phyloP scores from a whole-genome alignment of 1,284 basidiomycete genomes.

The Ustanciosporium gigantosporum region DNA sequence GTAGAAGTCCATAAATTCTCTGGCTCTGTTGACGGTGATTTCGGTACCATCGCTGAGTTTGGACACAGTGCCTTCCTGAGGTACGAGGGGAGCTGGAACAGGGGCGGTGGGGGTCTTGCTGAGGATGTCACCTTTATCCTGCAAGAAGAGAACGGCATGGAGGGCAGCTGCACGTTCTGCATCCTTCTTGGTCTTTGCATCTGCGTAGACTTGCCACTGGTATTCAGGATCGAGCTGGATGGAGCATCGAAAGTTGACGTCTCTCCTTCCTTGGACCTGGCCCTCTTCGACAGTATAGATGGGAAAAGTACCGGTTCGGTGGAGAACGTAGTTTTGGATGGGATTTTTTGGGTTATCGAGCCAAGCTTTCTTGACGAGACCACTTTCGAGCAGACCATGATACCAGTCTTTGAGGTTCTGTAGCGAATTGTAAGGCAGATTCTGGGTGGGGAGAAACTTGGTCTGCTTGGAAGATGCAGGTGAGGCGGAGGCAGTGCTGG shows the following conservation, averaged over 20 bases:
- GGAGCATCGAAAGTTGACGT: conserved; percentile 40
- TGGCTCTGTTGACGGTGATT: conserved; percentile 76
- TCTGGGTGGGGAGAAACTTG: conserved; percentile 37
- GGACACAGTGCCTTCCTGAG: conserved; percentile 14
- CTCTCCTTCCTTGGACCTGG: conserved; percentile 35
- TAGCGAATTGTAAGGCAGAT: conserved; percentile 23
- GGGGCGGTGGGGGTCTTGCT: conserved; percentile 36
- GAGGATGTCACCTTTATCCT: conserved; percentile 33
- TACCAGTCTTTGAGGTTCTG: conserved; percentile 42
- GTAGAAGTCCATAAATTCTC: conserved; percentile 93
- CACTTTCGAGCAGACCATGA: conserved; percentile 30
- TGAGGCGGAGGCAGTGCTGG: neutral
- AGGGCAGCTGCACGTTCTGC: conserved; percentile 72
- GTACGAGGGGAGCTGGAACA: conserved; percentile 62
- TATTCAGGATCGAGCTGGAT: conserved; percentile 36
- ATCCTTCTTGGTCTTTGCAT: conserved; percentile 70
- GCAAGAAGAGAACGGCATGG: conserved; percentile 42
- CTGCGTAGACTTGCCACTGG: conserved; percentile 66
- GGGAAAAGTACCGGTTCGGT: conserved; percentile 34
- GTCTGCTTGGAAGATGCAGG: neutral
- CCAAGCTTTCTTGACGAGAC: conserved; percentile 38
- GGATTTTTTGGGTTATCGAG: conserved; percentile 54
- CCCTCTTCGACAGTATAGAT: conserved; percentile 40
- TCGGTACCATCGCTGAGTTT: conserved; percentile 71
- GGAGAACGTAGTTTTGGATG: conserved; percentile 42